Evolutionary conservation across 2,329 filamentous ascomycete species (phyloP).

Genomic region (Anthostomella pinea): DNA sequence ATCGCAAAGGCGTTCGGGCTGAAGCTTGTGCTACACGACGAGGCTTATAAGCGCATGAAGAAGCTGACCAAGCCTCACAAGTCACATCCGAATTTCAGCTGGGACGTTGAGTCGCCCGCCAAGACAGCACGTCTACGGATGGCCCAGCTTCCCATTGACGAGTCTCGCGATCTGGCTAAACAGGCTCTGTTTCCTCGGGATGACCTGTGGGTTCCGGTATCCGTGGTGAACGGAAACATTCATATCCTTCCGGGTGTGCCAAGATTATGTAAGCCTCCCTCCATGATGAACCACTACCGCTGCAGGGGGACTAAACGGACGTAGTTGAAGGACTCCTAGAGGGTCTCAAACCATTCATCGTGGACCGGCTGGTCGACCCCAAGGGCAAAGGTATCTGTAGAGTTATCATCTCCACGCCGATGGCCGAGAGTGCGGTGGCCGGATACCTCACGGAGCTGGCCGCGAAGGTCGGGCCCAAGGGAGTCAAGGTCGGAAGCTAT

Average conservation of each 20-base stretch:
- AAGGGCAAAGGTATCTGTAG: constrained; percentile 78
- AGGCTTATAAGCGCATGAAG: constrained; percentile 80
- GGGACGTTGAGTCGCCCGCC: constrained; percentile 76
- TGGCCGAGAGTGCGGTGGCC: constrained; percentile 83
- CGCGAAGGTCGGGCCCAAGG: constrained; percentile 65
- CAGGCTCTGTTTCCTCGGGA: constrained; percentile 79
- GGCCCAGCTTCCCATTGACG: constrained; percentile 80
- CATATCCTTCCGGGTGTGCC: constrained; percentile 93
- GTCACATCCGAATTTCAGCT: constrained; percentile 73
- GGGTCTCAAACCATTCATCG: constrained; percentile 67
- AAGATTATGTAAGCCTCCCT: constrained; percentile 61
- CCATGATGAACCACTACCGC: no score
- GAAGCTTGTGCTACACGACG: constrained; percentile 71
- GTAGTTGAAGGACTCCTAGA: constrained; percentile 72
- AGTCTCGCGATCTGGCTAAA: constrained; percentile 58
- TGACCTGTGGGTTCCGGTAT: constrained; percentile 86
- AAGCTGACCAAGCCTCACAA: constrained; percentile 70
- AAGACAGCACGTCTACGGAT: constrained; percentile 84
- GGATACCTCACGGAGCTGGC: constrained; percentile 79
- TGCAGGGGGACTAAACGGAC: no score
- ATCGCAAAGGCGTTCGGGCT: constrained; percentile 87
- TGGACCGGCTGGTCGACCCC: constrained; percentile 71
- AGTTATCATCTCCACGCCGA: constrained; percentile 80
- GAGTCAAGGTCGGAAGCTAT: constrained; percentile 93
- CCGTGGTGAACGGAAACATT: constrained; percentile 86